Conservation (phyloP, 257 asterid genomes). For the Fraxinus pennsylvanica region DNA sequence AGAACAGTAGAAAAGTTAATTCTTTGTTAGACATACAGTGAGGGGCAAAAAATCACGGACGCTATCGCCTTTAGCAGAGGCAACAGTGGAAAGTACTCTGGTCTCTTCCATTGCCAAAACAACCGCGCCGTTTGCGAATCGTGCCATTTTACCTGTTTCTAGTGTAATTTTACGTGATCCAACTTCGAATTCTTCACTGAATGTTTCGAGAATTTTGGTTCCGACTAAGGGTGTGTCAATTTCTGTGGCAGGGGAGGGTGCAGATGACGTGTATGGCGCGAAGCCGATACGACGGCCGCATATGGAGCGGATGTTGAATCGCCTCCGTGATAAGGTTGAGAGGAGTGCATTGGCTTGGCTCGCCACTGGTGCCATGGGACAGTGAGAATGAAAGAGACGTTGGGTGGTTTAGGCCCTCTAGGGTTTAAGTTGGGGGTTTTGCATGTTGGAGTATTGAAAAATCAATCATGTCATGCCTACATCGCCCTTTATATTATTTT, state of each 20-base stretch:
- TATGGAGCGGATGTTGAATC: constrained; percentile 55
- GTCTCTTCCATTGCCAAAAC: constrained; percentile 89
- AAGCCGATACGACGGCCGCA: constrained; percentile 62
- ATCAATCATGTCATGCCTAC: too few species aligned
- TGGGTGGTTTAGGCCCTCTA: constrained; percentile 33
- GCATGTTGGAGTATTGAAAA: too few species aligned
- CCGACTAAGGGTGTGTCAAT: constrained; percentile 47
- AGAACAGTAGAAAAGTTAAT: not conserved
- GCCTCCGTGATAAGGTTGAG: constrained; percentile 63
- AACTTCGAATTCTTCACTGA: constrained; percentile 77
- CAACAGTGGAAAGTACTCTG: constrained; percentile 78
- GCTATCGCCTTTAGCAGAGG: constrained; percentile 78
- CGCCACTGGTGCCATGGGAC: constrained; percentile 62
- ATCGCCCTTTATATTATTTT: too few species aligned
- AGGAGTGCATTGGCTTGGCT: constrained; percentile 65
- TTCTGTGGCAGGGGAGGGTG: constrained; percentile 32
- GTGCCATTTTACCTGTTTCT: constrained; percentile 89
- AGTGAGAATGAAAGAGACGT: not conserved
- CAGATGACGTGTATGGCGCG: constrained; percentile 46
- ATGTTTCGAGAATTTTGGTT: constrained; percentile 67
- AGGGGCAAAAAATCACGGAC: constrained; percentile 85
- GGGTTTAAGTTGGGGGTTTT: not conserved
- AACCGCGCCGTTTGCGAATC: constrained; percentile 86
- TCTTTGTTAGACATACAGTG: constrained; percentile 53
- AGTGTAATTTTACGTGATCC: constrained; percentile 62